Percentiles rank a stretch among this genome's conserved stretches.
Conservation (phyloP, 495 filamentous ascomycete species). For the Gamarada debralockiae region DNA sequence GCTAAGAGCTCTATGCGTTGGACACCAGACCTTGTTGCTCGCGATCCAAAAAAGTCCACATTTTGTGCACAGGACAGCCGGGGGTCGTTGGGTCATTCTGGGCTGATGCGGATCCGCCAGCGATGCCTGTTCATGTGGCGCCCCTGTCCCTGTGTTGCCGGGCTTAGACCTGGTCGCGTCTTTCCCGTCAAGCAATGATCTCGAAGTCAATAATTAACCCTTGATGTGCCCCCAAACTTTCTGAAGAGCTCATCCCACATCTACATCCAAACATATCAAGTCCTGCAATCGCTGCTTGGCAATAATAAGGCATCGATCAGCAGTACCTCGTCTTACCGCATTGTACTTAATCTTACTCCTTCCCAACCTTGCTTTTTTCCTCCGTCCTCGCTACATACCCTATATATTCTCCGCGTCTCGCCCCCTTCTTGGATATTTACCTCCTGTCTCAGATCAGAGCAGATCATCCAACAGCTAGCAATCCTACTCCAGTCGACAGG, state of each 20-base stretch:
- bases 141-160: too few relatives aligned
- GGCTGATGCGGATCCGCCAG: too few relatives aligned
- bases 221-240: neutral
- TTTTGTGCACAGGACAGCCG: too few relatives aligned
- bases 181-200: too few relatives aligned
- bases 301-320: conserved; percentile 11
- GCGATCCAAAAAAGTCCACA: too few relatives aligned
- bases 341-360: conserved; percentile 23
- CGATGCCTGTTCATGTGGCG: too few relatives aligned
- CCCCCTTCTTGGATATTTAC: neutral
- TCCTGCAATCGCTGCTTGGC: conserved; percentile 1
- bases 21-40: too few relatives aligned
- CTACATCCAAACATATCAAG: neutral
- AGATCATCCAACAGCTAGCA: conserved; percentile 7
- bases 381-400: conserved; percentile 1
- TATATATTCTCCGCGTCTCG: conserved; percentile 21
- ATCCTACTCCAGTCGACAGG: neutral
- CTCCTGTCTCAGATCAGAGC: conserved; percentile 18
- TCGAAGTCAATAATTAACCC: neutral
- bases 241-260: neutral
- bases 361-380: conserved; percentile 7
- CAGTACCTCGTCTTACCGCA: conserved; percentile 12
- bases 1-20: too few relatives aligned
- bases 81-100: too few relatives aligned
- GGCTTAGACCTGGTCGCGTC: too few relatives aligned